A percentile compares a stretch with the other conserved stretches of the same genome.
Evolutionary conservation across 768 basidiomycete species (phyloP).

Genomic region (Pholiota conissans): DNA sequence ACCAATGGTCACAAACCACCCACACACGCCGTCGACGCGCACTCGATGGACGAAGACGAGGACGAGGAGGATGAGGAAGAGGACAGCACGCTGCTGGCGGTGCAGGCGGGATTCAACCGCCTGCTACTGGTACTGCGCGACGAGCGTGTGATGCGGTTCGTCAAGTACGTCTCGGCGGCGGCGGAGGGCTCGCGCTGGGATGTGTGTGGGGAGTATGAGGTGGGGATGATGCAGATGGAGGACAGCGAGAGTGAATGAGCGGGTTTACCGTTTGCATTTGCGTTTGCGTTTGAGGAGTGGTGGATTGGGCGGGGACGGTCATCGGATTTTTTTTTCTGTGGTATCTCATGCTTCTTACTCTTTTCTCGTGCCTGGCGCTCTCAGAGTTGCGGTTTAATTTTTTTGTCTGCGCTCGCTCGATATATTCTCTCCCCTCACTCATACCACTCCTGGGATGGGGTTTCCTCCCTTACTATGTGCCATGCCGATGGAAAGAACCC

Average conservation of each 20-base stretch:
- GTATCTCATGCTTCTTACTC: too few species aligned
- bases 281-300: too few species aligned
- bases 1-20: background rate
- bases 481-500: too few species aligned
- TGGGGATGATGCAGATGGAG: conserved; percentile 74
- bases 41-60: conserved; percentile 35
- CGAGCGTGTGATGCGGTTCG: conserved; percentile 91
- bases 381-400: too few species aligned
- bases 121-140: conserved; percentile 89
- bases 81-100: conserved; percentile 78
- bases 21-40: background rate
- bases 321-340: too few species aligned
- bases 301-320: too few species aligned
- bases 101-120: conserved; percentile 88
- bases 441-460: too few species aligned
- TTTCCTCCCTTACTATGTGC: too few species aligned
- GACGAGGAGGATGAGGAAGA: conserved; percentile 66
- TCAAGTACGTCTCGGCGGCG: conserved; percentile 90
- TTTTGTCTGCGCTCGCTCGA: too few species aligned
- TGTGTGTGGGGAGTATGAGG: conserved; percentile 87
- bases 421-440: too few species aligned
- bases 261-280: too few species aligned
- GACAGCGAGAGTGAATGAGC: conserved; percentile 27
- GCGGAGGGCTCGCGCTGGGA: conserved; percentile 95
- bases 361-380: too few species aligned